Percentiles rank a stretch among this genome's conserved stretches.
These are phyloP conservation scores for Pythium dissotocum DNA, from an alignment of 352 stramenopile genomes.

Conservation along the genomic window DNA sequence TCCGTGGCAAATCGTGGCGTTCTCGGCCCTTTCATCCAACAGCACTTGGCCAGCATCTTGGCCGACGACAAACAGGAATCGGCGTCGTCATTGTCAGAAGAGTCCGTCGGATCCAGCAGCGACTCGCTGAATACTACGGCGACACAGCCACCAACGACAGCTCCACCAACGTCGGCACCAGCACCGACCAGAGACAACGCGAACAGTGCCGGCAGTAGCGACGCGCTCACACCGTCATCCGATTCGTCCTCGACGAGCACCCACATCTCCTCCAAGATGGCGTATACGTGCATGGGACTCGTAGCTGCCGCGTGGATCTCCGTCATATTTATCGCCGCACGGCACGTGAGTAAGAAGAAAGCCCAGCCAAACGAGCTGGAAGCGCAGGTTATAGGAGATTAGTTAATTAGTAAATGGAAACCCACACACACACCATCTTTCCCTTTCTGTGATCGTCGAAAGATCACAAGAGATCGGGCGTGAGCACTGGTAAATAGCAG, in stretches of 20 bases:
- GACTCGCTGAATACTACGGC: neutral
- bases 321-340: constrained; percentile 57
- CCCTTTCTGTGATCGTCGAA: neutral
- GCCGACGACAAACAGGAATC: neutral
- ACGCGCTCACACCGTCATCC: neutral
- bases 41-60: constrained; percentile 39
- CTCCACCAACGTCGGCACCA: neutral
- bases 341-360: constrained; percentile 25
- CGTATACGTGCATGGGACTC: constrained; percentile 56
- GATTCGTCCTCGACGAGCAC: neutral
- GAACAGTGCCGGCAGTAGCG: neutral
- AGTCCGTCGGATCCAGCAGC: neutral
- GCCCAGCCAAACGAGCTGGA: neutral
- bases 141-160: neutral
- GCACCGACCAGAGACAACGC: neutral
- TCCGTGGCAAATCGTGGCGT: constrained; percentile 51
- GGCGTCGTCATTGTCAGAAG: neutral
- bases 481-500: constrained; percentile 80
- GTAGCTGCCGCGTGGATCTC: constrained; percentile 45
- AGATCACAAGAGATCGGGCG: constrained; percentile 43
- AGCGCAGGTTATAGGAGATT: neutral
- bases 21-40: constrained; percentile 50
- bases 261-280: constrained; percentile 26
- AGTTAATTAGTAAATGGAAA: neutral
- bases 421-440: neutral